Conservation (phyloP, 495 filamentous ascomycete genomes). For the Jackrogersella multiformis region DNA sequence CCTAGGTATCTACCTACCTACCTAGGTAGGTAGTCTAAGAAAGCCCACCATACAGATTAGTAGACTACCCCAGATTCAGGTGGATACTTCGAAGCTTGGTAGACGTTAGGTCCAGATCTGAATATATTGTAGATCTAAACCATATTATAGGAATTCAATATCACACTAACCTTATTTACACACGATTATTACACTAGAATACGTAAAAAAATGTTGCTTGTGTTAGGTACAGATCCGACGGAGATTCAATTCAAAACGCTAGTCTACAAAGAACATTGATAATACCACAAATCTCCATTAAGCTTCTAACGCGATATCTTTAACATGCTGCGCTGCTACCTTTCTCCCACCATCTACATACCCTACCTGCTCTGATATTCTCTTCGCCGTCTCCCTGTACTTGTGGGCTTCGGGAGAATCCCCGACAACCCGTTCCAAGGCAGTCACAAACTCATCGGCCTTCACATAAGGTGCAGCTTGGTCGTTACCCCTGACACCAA, state of each 20-base stretch:
- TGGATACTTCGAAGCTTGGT: too few species aligned
- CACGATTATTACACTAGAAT: too few species aligned
- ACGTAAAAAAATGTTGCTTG: not conserved
- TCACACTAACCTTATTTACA: too few species aligned
- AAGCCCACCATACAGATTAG: too few species aligned
- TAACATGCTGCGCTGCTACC: not conserved
- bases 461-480: not conserved
- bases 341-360: not conserved
- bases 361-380: not conserved
- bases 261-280: not conserved
- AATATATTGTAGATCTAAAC: too few species aligned
- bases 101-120: too few species aligned
- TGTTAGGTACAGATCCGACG: not conserved
- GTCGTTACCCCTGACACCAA: not conserved
- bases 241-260: slow-evolving; percentile 4
- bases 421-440: not conserved
- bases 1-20: too few species aligned
- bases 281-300: not conserved
- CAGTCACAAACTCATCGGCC: not conserved
- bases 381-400: slow-evolving; percentile 3
- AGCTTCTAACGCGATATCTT: not conserved
- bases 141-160: too few species aligned
- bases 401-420: not conserved
- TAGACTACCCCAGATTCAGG: too few species aligned
- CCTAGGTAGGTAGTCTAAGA: too few species aligned